Conservation (phyloP, 164 flowering plant genomes). For the Dillenia suffruticosa region DNA sequence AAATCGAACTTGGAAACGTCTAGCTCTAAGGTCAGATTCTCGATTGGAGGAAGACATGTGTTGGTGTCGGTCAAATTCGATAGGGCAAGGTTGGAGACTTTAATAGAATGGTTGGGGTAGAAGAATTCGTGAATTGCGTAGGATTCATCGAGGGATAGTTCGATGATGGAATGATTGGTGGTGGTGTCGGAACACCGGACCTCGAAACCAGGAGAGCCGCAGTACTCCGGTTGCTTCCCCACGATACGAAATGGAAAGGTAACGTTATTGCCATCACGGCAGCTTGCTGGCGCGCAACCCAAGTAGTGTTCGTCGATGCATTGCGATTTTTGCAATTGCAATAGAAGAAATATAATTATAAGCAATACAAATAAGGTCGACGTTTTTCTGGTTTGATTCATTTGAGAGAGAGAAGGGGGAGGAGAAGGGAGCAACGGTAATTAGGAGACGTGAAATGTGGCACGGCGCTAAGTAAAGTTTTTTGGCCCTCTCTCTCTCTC, state of each 20-base stretch:
- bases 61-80: neutral
- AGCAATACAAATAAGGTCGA: too few species aligned
- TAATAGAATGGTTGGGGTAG: slow-evolving; percentile 26
- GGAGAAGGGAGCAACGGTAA: neutral
- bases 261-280: slow-evolving; percentile 26
- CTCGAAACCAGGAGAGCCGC: slow-evolving; percentile 42
- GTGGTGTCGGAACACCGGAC: slow-evolving; percentile 25
- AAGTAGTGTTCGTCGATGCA: slow-evolving; percentile 11
- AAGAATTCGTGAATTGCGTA: slow-evolving; percentile 23
- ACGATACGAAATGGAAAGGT: slow-evolving; percentile 38
- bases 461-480: too few species aligned
- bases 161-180: slow-evolving; percentile 14
- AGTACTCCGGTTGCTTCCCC: slow-evolving; percentile 20
- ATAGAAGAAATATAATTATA: too few species aligned
- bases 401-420: too few species aligned
- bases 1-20: slow-evolving; percentile 8
- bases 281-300: slow-evolving; percentile 22
- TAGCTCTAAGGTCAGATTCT: slow-evolving; percentile 12
- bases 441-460: too few species aligned
- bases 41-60: slow-evolving; percentile 11
- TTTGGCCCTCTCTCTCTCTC: too few species aligned
- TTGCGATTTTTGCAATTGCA: too few species aligned
- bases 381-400: too few species aligned
- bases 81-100: slow-evolving; percentile 16
- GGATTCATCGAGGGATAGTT: slow-evolving; percentile 1